These are phyloP conservation scores for Tephrocybe rancida DNA, from an alignment of 768 basidiomycete species.

Conservation along the genomic window DNA sequence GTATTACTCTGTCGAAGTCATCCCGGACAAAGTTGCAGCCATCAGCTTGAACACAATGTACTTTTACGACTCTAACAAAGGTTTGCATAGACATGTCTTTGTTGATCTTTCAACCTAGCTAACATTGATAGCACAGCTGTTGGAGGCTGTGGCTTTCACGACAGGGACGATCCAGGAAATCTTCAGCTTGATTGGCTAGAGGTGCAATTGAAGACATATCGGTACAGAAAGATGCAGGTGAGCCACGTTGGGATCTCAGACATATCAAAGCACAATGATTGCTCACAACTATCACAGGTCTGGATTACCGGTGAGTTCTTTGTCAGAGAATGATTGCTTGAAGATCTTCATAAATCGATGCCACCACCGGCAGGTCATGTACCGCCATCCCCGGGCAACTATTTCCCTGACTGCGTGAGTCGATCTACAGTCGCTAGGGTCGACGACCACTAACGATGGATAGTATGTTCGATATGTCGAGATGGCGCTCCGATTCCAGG, in stretches of 20 bases:
- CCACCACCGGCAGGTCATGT: slow-evolving; percentile 71
- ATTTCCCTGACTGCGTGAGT: slow-evolving; percentile 85
- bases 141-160: slow-evolving; percentile 66
- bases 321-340: slow-evolving; percentile 4
- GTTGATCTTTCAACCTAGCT: slow-evolving; percentile 9
- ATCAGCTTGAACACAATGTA: slow-evolving; percentile 91
- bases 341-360: slow-evolving; percentile 8
- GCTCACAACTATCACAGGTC: slow-evolving; percentile 28
- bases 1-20: slow-evolving; percentile 80
- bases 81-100: slow-evolving; percentile 35
- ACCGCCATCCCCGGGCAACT: slow-evolving; percentile 78
- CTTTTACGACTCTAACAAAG: slow-evolving; percentile 89
- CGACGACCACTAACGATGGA: slow-evolving; percentile 14
- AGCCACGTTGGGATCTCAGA: slow-evolving; percentile 18
- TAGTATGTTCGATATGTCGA: slow-evolving; percentile 70
- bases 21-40: slow-evolving; percentile 73
- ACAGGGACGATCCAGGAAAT: slow-evolving; percentile 82
- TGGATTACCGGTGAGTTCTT: slow-evolving; percentile 44
- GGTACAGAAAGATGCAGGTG: slow-evolving; percentile 75
- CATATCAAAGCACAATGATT: slow-evolving; percentile 4
- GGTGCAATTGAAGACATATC: slow-evolving; percentile 73
- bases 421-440: slow-evolving; percentile 9
- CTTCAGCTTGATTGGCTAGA: slow-evolving; percentile 90
- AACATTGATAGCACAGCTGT: slow-evolving; percentile 53
- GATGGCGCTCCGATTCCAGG: slow-evolving; percentile 80